A percentile compares a stretch with the other conserved stretches of the same genome.
These are phyloP conservation scores for Peniophora sp. DNA, from an alignment of 1,284 basidiomycete species.

Conservation along the genomic window DNA sequence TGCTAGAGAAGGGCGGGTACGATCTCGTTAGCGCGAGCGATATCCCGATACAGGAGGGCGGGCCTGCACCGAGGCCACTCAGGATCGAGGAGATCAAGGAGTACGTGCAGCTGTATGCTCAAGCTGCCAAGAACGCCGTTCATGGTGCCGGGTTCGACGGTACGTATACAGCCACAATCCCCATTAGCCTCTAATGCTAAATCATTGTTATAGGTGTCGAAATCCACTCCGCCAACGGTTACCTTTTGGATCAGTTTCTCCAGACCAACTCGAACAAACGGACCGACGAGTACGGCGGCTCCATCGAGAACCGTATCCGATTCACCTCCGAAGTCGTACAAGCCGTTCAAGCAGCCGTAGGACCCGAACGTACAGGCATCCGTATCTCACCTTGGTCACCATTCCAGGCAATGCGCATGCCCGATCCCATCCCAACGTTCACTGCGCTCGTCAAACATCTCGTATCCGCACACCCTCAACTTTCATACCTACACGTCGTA, in stretches of 20 bases:
- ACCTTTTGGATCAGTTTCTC: conserved; percentile 17
- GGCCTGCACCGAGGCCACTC: conserved; percentile 18
- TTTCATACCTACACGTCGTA: conserved; percentile 48
- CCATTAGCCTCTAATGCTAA: too few relatives aligned
- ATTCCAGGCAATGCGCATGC: conserved; percentile 35
- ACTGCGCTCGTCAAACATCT: conserved; percentile 27
- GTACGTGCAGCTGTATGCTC: conserved; percentile 27
- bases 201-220: conserved; percentile 16
- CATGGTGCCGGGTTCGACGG: conserved; percentile 39
- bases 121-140: conserved; percentile 33
- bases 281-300: conserved; percentile 29
- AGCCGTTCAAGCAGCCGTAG: conserved; percentile 28
- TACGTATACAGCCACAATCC: conserved; percentile 7
- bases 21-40: conserved; percentile 25
- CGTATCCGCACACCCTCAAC: conserved; percentile 27
- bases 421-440: conserved; percentile 37
- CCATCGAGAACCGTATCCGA: conserved; percentile 28
- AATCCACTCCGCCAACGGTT: conserved; percentile 25
- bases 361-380: conserved; percentile 34
- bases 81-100: conserved; percentile 31
- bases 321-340: conserved; percentile 41
- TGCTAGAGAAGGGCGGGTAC: conserved; percentile 20
- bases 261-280: conserved; percentile 28
- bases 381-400: conserved; percentile 45
- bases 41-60: conserved; percentile 29